Conservation (phyloP, 2,329 filamentous ascomycete genomes). For the Cordyceps militaris region DNA sequence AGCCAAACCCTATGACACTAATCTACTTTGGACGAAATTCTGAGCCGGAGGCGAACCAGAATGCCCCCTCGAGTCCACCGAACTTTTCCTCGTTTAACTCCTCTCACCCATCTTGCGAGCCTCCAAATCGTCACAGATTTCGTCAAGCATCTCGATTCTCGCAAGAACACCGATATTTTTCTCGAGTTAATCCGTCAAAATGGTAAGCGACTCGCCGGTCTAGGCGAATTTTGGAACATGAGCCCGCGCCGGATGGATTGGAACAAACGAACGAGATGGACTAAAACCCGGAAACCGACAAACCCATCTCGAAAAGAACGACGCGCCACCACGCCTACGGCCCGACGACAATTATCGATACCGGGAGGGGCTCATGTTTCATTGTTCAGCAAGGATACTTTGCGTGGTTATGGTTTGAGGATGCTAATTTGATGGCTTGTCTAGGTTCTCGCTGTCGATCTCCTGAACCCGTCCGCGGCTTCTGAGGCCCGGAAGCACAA, state of each 20-base stretch:
- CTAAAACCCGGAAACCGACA: neutral
- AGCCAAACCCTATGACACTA: slow-evolving; percentile 33
- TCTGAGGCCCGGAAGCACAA: slow-evolving; percentile 99
- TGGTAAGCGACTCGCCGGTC: slow-evolving; percentile 48
- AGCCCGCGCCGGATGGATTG: neutral
- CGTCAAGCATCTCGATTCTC: slow-evolving; percentile 42
- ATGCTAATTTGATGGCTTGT: slow-evolving; percentile 39
- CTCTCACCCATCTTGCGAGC: slow-evolving; percentile 42
- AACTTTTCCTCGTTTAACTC: slow-evolving; percentile 45
- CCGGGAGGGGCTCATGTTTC: slow-evolving; percentile 6
- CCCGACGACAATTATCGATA: slow-evolving; percentile 3
- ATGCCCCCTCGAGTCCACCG: slow-evolving; percentile 30
- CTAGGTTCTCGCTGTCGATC: slow-evolving; percentile 99
- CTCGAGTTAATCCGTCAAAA: slow-evolving; percentile 54
- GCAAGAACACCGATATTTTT: slow-evolving; percentile 38
- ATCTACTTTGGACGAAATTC: slow-evolving; percentile 31
- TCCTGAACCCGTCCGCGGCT: slow-evolving; percentile 96
- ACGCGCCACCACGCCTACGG: neutral
- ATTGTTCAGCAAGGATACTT: slow-evolving; percentile 3
- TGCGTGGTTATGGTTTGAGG: slow-evolving; percentile 11
- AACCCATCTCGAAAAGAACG: neutral
- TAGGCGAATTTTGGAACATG: slow-evolving; percentile 13
- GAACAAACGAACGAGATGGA: neutral
- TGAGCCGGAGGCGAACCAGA: slow-evolving; percentile 29
- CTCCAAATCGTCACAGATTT: slow-evolving; percentile 52